Conservation (phyloP, 2,329 filamentous ascomycete genomes). For the Aspergillus intermedius region DNA sequence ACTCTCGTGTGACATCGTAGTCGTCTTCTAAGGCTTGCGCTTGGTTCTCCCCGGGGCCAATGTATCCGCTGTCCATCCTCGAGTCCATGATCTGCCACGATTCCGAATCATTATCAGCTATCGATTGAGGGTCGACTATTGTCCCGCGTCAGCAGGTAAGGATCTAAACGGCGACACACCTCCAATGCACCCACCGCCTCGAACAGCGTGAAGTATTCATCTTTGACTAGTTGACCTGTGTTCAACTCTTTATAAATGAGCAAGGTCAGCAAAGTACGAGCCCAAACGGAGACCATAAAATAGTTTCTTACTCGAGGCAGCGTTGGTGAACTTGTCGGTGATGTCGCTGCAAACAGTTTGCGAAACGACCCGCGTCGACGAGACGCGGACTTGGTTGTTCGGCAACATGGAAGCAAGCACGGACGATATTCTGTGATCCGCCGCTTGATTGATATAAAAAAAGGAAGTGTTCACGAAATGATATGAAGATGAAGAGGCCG, state of each 20-base stretch:
- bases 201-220: slow-evolving; percentile 89
- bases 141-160: slow-evolving; percentile 1
- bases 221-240: slow-evolving; percentile 81
- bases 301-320: slow-evolving; percentile 42
- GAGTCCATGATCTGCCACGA: slow-evolving; percentile 82
- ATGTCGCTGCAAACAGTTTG: slow-evolving; percentile 45
- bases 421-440: slow-evolving; percentile 17
- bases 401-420: slow-evolving; percentile 24
- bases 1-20: slow-evolving; percentile 63
- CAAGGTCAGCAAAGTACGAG: not conserved
- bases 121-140: slow-evolving; percentile 2
- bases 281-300: slow-evolving; percentile 1
- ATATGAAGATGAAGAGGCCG: slow-evolving; percentile 3
- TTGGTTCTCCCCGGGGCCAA: slow-evolving; percentile 60
- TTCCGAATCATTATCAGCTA: slow-evolving; percentile 11
- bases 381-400: slow-evolving; percentile 26
- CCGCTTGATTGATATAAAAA: slow-evolving; percentile 15
- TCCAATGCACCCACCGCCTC: slow-evolving; percentile 77
- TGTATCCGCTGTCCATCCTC: slow-evolving; percentile 95
- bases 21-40: slow-evolving; percentile 64
- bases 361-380: slow-evolving; percentile 26
- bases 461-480: not conserved
- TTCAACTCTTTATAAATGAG: slow-evolving; percentile 53
- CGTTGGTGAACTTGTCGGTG: slow-evolving; percentile 49
- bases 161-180: slow-evolving; percentile 29